Evolutionary conservation across 1,284 basidiomycete species (phyloP), one percentile per base, ranked within the genome.

Genomic region (Tylopilus sp.): DNA sequence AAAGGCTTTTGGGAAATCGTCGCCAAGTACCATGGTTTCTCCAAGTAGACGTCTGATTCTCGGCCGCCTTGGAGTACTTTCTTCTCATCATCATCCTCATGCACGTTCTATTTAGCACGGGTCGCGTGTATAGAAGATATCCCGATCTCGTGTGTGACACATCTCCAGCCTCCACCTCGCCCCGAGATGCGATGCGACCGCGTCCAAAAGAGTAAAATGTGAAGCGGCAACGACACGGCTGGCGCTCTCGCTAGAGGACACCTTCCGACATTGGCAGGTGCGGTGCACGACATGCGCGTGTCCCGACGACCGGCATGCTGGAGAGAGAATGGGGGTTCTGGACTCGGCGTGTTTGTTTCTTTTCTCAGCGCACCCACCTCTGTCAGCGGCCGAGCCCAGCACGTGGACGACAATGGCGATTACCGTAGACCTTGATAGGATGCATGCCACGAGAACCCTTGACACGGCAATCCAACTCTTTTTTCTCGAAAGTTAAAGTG

Each of bases 1-100:
- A 76, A 77, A 66, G 19, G 19, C 18, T 85, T 86, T 71, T 81
- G 74, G 59, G 69, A 74, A 29, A 64, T 66, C 36, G 71, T 84
- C 41, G 57, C 69, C 58, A 78, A 72, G 65, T 60, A 36, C 34
- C 34, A 36, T 16, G 34, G 34, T 19, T 6, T 18, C 18, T 36
- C 34, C 34, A 36, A 36, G 34, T 36, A 36, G 34, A 36, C 4
- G 18, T 36, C 19, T 19, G 33, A 18, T 36, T 36, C 34, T 36
- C 34, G 34, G 34, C 34, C 34, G 34, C 34, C 34, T 16, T 34
- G 33, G n/a, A 16, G 16, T 34, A 11, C 19, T 13, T 19, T 36
- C 6, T 36, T 36, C 34, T 36, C 11, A 18, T 36, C 33, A 9
- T 34, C 34, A 13, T 36, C 34, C 34, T 18, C 34, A 36, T 12